Percentiles rank a stretch among this genome's conserved stretches.
These are phyloP conservation scores for Apiotrichum gracile DNA, from an alignment of 1,284 basidiomycete genomes.

Conservation along the genomic window DNA sequence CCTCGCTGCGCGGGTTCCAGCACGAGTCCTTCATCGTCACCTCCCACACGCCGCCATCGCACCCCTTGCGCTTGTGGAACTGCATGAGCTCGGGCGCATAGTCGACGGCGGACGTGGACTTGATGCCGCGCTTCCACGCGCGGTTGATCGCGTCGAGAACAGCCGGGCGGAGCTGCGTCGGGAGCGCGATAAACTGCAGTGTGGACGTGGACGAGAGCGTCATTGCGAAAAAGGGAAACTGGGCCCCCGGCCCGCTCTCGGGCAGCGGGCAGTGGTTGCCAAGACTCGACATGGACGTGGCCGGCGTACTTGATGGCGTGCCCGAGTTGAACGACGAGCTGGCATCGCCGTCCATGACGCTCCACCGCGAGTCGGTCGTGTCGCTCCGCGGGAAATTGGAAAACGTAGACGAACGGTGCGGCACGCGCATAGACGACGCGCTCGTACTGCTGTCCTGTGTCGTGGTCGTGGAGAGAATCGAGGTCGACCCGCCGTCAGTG, in stretches of 20 bases:
- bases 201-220: conserved; percentile 35
- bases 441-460: background rate
- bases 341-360: conserved; percentile 13
- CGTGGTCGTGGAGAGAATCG: background rate
- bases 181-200: conserved; percentile 40
- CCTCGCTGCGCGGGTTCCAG: conserved; percentile 36
- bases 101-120: conserved; percentile 29
- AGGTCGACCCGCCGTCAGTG: background rate
- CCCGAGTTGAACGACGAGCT: too few relatives aligned
- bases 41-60: conserved; percentile 44
- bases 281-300: conserved; percentile 31
- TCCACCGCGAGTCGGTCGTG: conserved; percentile 23
- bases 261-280: conserved; percentile 34
- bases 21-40: conserved; percentile 34
- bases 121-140: conserved; percentile 36
- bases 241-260: conserved; percentile 4
- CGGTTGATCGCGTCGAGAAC: conserved; percentile 32
- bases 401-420: background rate
- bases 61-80: conserved; percentile 36
- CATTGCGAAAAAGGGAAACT: conserved; percentile 41
- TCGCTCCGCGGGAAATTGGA: conserved; percentile 17
- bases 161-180: conserved; percentile 22
- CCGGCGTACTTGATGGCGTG: conserved; percentile 7
- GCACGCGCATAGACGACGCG: background rate
- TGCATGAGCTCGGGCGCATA: conserved; percentile 39